phyloP scores from a whole-genome alignment of 768 basidiomycete species.

The Russula dissimulans region DNA sequence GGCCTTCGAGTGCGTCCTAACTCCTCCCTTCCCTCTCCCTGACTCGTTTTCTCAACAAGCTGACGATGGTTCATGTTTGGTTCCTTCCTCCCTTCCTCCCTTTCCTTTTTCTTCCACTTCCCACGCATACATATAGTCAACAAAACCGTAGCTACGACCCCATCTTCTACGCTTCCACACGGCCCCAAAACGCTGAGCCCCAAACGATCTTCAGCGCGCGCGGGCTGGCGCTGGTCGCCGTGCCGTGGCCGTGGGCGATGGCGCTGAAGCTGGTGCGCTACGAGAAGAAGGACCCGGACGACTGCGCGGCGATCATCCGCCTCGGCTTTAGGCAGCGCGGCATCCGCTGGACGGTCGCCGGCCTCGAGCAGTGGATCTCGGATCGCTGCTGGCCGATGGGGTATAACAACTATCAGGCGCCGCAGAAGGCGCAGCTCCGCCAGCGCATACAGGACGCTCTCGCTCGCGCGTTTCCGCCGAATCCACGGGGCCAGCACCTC shows the following conservation, averaged over 20 bases:
- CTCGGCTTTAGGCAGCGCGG: constrained; percentile 46
- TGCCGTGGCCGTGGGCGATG: constrained; percentile 64
- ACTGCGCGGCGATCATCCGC: constrained; percentile 60
- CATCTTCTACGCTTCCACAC: constrained; percentile 42
- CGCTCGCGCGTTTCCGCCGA: neutral
- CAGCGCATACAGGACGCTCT: constrained; percentile 32
- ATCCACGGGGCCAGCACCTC: too few species aligned
- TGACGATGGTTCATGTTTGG: neutral
- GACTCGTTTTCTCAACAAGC: neutral
- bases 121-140: constrained; percentile 8
- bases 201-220: constrained; percentile 50
- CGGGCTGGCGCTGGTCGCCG: constrained; percentile 49
- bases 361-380: constrained; percentile 50
- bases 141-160: constrained; percentile 40
- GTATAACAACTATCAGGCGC: constrained; percentile 40
- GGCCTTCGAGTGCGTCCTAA: constrained; percentile 45
- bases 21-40: neutral
- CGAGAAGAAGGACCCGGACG: constrained; percentile 49
- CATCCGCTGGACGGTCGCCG: constrained; percentile 44
- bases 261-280: constrained; percentile 67
- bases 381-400: constrained; percentile 57
- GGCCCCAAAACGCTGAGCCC: constrained; percentile 32
- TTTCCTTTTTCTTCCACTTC: too few species aligned
- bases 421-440: constrained; percentile 37
- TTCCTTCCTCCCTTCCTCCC: neutral